Base-by-base conservation (phyloP, 2,329 filamentous ascomycete genomes). In the Colletotrichum horii region DNA sequence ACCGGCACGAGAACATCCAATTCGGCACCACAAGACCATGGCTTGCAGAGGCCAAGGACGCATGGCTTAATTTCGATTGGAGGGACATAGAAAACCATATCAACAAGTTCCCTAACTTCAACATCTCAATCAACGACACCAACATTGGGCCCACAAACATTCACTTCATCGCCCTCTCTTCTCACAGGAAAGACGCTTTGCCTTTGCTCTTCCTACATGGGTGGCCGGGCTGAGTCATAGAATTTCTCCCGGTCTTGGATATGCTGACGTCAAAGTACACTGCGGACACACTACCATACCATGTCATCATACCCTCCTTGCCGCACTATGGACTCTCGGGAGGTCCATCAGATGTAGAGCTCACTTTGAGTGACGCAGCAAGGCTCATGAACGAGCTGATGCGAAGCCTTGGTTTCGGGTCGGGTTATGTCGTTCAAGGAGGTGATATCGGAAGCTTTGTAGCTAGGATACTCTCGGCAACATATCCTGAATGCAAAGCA, bases 251-350 rank as follows among this genome's bases (percentile, higher is more conserved):
- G 3, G 82, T 91, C 8, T 79, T 92, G 68, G 79, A 85, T 3
- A 56, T 89, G 4, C 80, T 92, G 4, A 80, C 80, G 26, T 78
- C 83, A 4, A 87, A 87, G 69, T 91, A 91, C 78, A 85, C 85
- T 1, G 84, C 88, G 0, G 82, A 87, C 1, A 84, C 82, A 1
- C 81, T 92, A n/a, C 90, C 90, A 0, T 92, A 89, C 79, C 90
- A 92, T 77, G 80, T 92, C 66, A 85, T 92, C 48, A 87, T 89
- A 0, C 91, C 90, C 0, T 89, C 87, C 0, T 82, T 92, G 8
- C 89, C 89, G 0, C 91, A 89, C 16, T 92, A 89, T 78, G 68
- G 56, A 11, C 34, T 70, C 15, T 91, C 89, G 0, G 85, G 84
- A 2, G 81, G 84, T 1, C 88, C 88, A 4, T n/a, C 75, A 6